Base-by-base conservation (phyloP, 305 asterid species). In the Solanum hybrid region DNA sequence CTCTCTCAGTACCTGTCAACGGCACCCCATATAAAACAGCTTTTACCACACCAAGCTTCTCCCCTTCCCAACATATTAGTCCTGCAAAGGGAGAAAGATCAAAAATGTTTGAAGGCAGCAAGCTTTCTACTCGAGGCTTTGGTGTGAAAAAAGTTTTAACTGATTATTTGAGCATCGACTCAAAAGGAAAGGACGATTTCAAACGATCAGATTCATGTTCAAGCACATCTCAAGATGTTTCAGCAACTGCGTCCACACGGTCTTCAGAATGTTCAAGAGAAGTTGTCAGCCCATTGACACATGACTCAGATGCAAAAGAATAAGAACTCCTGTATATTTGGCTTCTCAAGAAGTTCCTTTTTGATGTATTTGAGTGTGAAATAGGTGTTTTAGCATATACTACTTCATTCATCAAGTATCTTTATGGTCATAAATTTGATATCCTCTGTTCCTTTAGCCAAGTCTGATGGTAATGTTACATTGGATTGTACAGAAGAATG, bases 71-170 rank as follows among this genome's bases (percentile, higher is more conserved):
- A 73, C 89, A 89, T 77, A 88, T 91, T 35, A 93, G 94, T 89
- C 95, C 96, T 39, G 92, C 92, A 28, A 93, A 92, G 83, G 94
- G 90, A 20, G 92, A 92, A 74, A 91, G 92, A 89, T 90, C 94
- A 16, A 93, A 94, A 18, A 90, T 91, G 64, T 78, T 90, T 0
- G 95, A 91, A 35, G 92, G 87, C 89, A 89, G 88, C 90, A 93
- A 90, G 34, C 89, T 92, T 67, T 86, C 94, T 46, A 91, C 89
- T 76, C 94, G 92, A 5, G 97, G 95, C 35, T 90, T 93, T 24
- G 95, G 97, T 0, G 95, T 92, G 91, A 95, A 93, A 91, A 93
- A 93, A 90, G 94, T 95, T 8, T 89, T 95, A 94, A 95, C 98
- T 35, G 97, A 96, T 90, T 95, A 95, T 91, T 86, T 95, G 94